Conservation (phyloP, 495 filamentous ascomycete genomes). For the Penicillium coprophilum region DNA sequence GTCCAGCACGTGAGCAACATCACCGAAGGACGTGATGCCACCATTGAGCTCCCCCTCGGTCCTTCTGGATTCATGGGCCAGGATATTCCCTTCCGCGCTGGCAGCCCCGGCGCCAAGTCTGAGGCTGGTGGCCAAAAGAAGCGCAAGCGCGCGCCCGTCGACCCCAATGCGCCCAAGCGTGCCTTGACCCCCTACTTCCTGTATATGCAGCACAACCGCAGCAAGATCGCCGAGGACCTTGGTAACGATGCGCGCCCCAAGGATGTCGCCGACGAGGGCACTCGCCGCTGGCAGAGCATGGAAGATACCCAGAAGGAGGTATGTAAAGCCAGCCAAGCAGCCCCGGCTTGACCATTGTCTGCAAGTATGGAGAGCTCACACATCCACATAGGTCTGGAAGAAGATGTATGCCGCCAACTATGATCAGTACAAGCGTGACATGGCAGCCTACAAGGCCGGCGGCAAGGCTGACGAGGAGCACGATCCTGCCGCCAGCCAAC, state of each 20-base stretch:
- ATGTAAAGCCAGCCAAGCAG: constrained; percentile 40
- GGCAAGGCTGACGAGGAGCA: constrained; percentile 46
- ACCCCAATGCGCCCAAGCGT: constrained; percentile 93
- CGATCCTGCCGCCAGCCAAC: constrained; percentile 53
- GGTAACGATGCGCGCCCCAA: constrained; percentile 67
- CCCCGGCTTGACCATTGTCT: neutral
- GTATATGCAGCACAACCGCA: constrained; percentile 81
- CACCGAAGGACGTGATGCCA: constrained; percentile 59
- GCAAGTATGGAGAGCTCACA: constrained; percentile 6
- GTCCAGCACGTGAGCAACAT: constrained; percentile 78
- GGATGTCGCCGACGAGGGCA: constrained; percentile 79
- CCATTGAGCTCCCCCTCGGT: constrained; percentile 52
- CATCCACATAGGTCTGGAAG: constrained; percentile 61
- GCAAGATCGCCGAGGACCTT: constrained; percentile 73
- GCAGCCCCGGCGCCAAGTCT: constrained; percentile 39
- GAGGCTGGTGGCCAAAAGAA: constrained; percentile 71
- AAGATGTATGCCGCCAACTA: constrained; percentile 74
- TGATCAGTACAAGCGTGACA: constrained; percentile 66
- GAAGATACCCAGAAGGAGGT: constrained; percentile 70
- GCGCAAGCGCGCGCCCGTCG: constrained; percentile 76
- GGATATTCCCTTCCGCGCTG: constrained; percentile 41
- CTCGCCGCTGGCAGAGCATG: constrained; percentile 78
- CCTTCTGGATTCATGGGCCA: constrained; percentile 48
- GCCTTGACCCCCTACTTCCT: constrained; percentile 93
- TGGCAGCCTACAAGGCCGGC: constrained; percentile 65